Conservation (phyloP, 1,139 yeast species). For the Pichia inconspicua region DNA sequence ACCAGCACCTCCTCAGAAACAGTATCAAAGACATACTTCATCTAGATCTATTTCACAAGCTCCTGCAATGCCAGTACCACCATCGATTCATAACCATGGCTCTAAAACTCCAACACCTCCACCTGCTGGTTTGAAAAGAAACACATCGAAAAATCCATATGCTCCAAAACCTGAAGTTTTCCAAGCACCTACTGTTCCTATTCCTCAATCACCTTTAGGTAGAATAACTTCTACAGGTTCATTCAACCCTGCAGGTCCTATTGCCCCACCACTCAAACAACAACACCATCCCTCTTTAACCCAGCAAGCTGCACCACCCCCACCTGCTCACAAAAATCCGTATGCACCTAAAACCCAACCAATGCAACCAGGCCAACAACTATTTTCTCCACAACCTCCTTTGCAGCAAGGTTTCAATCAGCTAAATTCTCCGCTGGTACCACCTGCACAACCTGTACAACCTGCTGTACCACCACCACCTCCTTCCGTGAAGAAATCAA, state of each 20-base stretch:
- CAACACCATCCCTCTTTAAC: neutral
- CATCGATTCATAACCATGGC: slow-evolving; percentile 9
- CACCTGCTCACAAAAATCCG: slow-evolving; percentile 20
- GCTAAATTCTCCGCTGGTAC: slow-evolving; percentile 1
- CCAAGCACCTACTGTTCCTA: slow-evolving; percentile 18
- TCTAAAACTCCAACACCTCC: slow-evolving; percentile 14
- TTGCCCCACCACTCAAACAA: slow-evolving; percentile 17
- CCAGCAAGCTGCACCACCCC: slow-evolving; percentile 13
- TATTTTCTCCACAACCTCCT: neutral
- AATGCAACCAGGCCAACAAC: neutral
- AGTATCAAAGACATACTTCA: slow-evolving; percentile 15
- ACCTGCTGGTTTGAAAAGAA: slow-evolving; percentile 3
- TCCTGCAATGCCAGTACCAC: slow-evolving; percentile 24
- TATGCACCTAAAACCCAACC: slow-evolving; percentile 26
- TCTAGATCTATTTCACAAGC: slow-evolving; percentile 23
- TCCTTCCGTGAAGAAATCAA: slow-evolving; percentile 6
- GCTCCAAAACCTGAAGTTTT: slow-evolving; percentile 24
- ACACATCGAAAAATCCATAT: slow-evolving; percentile 22
- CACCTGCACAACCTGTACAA: slow-evolving; percentile 16
- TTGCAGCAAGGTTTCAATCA: neutral
- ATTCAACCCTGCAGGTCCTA: slow-evolving; percentile 13
- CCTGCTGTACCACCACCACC: slow-evolving; percentile 13
- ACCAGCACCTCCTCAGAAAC: slow-evolving; percentile 17
- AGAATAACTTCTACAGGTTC: neutral
- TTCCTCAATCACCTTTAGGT: slow-evolving; percentile 8